These are phyloP conservation scores for Patellaria atrata DNA, from an alignment of 495 filamentous ascomycete species.

Conservation along the genomic window DNA sequence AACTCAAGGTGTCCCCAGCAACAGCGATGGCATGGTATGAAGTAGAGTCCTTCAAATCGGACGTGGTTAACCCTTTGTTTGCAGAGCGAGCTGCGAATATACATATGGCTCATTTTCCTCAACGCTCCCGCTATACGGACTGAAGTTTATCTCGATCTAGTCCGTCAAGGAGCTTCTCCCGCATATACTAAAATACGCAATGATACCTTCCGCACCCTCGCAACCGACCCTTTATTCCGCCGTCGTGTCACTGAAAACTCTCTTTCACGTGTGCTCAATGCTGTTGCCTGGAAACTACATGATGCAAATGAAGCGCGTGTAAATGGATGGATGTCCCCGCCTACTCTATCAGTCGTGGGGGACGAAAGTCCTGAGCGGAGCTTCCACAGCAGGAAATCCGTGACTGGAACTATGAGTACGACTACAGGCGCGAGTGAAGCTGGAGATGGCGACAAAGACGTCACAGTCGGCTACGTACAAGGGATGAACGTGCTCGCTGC, in stretches of 20 bases:
- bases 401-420: constrained; percentile 9
- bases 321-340: constrained; percentile 29
- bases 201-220: constrained; percentile 90
- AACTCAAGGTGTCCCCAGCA: constrained; percentile 63
- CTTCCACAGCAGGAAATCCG: constrained; percentile 20
- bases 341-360: constrained; percentile 24
- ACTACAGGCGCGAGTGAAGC: constrained; percentile 12
- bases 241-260: constrained; percentile 89
- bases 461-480: constrained; percentile 78
- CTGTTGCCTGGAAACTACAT: constrained; percentile 82
- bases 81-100: constrained; percentile 84
- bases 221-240: constrained; percentile 90
- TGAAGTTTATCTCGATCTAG: constrained; percentile 73
- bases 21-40: constrained; percentile 77
- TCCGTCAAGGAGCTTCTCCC: constrained; percentile 84
- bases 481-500: constrained; percentile 99
- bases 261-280: constrained; percentile 90
- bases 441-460: constrained; percentile 17
- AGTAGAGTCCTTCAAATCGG: not conserved
- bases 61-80: constrained; percentile 10
- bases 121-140: constrained; percentile 70
- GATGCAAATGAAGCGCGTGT: constrained; percentile 48
- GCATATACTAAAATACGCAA: constrained; percentile 96
- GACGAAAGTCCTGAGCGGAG: constrained; percentile 21
- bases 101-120: constrained; percentile 88